These are phyloP conservation scores for Scedosporium dehoogii DNA, from an alignment of 2,329 filamentous ascomycete species.

Conservation along the genomic window DNA sequence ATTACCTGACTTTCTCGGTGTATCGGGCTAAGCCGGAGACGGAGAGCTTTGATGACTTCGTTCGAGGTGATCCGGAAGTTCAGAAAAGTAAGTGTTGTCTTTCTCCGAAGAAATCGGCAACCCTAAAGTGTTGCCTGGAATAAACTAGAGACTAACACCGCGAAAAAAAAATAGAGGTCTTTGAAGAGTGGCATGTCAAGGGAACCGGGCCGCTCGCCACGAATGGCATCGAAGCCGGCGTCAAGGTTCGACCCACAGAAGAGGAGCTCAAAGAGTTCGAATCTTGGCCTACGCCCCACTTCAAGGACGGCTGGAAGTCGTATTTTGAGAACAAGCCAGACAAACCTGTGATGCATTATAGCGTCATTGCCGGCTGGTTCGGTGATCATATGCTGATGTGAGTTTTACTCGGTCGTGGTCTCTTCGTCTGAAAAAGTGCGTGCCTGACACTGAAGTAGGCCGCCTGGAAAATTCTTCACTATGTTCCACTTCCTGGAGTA, in stretches of 20 bases:
- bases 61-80: constrained; percentile 60
- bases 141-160: too few species aligned
- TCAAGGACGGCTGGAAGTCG: constrained; percentile 65
- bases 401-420: constrained; percentile 11
- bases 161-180: constrained; percentile 38
- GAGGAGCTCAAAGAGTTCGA: constrained; percentile 60
- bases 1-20: constrained; percentile 61
- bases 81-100: constrained; percentile 45
- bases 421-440: constrained; percentile 27
- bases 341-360: constrained; percentile 83
- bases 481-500: constrained; percentile 80
- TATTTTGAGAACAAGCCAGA: constrained; percentile 81
- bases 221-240: constrained; percentile 71
- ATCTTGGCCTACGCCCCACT: constrained; percentile 64
- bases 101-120: too few species aligned
- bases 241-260: constrained; percentile 64
- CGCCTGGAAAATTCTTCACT: constrained; percentile 69
- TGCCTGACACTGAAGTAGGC: constrained; percentile 39
- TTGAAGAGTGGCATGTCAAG: constrained; percentile 68
- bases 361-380: constrained; percentile 59
- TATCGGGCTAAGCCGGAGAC: constrained; percentile 65
- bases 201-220: constrained; percentile 69
- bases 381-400: constrained; percentile 51
- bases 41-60: constrained; percentile 74
- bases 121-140: too few species aligned